Base-by-base conservation (phyloP, 2,329 filamentous ascomycete genomes). In the Fusarium sp. region DNA sequence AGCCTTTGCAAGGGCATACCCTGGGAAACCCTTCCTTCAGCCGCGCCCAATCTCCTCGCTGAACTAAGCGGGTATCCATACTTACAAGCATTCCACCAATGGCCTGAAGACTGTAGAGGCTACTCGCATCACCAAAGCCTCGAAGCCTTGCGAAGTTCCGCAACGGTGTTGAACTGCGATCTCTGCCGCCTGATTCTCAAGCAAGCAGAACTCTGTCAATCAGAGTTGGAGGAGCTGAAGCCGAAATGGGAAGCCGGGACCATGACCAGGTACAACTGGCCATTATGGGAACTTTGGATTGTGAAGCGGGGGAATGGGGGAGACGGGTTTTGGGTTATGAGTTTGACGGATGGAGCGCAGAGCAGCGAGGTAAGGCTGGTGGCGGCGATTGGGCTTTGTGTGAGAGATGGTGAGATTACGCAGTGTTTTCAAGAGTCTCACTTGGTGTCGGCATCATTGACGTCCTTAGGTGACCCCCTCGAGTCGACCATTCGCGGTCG, bases 311-410 rank as follows among this genome's bases (percentile, higher is more conserved):
- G 3, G 8, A 28, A 27, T 13, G 60, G 28, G 3, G 51, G 37
- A 53, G 40, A 65, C 47, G 62, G 62, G 0, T 48, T 59, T 39
- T 65, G 62, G 60, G 46, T 60, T 0, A 43, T 65, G 46, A 65
- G 46, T 13, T 57, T 39, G 7, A 52, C 44, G 0, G n/a, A 56
- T 7, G 18, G 16, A 10, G 3, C 7, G 6, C 4, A 12, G 9
- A 57, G 18, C 2, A 8, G 11, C 6, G 10, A 4, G 4, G 18
- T n/a, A 3, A 36, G 39, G 3, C 34, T 65, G 7, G 34, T 65
- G 1, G 62, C 60, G 1, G 53, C 62, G 1, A 39, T 65, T 13
- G 60, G 62, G 1, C 36, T 65, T 7, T 65, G 62, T 37, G 60
- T 60, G 7, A 15, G 5, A 1, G 46, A 65, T 43, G 28, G 60